These are phyloP conservation scores for Colletotrichum gigasporum DNA, from an alignment of 2,329 filamentous ascomycete species.

Conservation along the genomic window DNA sequence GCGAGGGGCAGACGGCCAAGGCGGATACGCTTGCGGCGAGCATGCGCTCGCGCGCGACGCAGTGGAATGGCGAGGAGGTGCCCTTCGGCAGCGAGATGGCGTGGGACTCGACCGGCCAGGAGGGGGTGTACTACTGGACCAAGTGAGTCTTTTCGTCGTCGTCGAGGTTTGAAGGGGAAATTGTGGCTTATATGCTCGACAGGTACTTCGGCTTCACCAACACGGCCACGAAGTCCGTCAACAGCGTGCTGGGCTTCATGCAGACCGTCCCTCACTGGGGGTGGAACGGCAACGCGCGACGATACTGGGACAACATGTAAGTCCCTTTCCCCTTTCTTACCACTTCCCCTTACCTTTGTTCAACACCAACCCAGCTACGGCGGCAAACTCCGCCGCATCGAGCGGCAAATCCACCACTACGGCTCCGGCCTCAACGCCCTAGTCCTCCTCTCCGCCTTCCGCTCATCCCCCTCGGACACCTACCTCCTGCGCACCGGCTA, in stretches of 20 bases:
- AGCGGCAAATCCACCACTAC: constrained; percentile 68
- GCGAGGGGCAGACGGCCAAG: constrained; percentile 53
- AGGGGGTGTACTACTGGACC: constrained; percentile 68
- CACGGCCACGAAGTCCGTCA: constrained; percentile 58
- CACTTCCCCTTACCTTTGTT: too few relatives aligned
- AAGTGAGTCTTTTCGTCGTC: constrained; percentile 42
- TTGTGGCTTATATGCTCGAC: constrained; percentile 1
- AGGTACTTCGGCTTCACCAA: constrained; percentile 58
- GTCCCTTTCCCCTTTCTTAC: constrained; percentile 23
- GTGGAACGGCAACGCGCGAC: constrained; percentile 68
- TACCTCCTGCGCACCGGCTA: constrained; percentile 64
- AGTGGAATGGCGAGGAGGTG: constrained; percentile 59
- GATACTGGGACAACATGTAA: constrained; percentile 68
- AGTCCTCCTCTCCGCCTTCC: constrained; percentile 62
- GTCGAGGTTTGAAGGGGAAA: not conserved
- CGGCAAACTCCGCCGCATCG: constrained; percentile 52
- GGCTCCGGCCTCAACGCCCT: constrained; percentile 66
- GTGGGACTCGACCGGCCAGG: constrained; percentile 70
- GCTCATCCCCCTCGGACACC: constrained; percentile 52
- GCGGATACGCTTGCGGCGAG: constrained; percentile 50
- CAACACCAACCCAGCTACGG: constrained; percentile 43
- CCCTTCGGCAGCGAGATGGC: constrained; percentile 70
- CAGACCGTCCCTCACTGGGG: constrained; percentile 68
- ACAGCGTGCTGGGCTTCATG: constrained; percentile 64
- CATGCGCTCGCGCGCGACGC: constrained; percentile 58